Percentiles rank a stretch among this genome's conserved stretches.
phyloP scores from a whole-genome alignment of 345 rosid species.

The rapeseed (Brassica napus) region DNA sequence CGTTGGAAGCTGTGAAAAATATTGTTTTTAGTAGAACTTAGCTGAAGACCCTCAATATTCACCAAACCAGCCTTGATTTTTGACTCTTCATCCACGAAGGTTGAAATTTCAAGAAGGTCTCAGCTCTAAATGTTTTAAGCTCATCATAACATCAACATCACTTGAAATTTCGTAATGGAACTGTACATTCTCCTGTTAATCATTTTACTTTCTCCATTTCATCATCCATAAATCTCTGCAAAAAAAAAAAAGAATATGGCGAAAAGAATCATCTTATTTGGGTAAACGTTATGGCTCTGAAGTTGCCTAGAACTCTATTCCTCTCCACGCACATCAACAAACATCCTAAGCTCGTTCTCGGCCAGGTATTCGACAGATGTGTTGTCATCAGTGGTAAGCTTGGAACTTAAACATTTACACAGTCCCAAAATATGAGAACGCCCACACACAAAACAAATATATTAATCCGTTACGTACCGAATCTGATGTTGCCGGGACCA shows the following conservation, averaged over 20 bases:
- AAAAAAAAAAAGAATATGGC: not conserved
- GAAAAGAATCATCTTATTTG: too few relatives aligned
- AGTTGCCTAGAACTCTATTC: not conserved
- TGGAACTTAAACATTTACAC: too few relatives aligned
- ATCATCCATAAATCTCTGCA: constrained; percentile 63
- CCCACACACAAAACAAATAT: constrained; percentile 41
- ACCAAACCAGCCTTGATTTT: constrained; percentile 69
- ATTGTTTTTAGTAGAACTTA: constrained; percentile 63
- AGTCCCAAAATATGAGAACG: too few relatives aligned
- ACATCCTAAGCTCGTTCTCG: not conserved
- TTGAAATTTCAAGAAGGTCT: too few relatives aligned
- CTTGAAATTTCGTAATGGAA: constrained; percentile 51
- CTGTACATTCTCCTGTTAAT: constrained; percentile 55
- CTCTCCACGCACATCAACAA: not conserved
- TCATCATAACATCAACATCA: too few relatives aligned
- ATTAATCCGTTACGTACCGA: constrained; percentile 47
- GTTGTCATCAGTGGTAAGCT: not conserved
- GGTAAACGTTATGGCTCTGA: not conserved
- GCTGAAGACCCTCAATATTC: constrained; percentile 70
- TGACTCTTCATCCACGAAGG: constrained; percentile 48
- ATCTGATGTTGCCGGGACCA: constrained; percentile 51
- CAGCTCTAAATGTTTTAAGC: too few relatives aligned
- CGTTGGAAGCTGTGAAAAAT: constrained; percentile 55
- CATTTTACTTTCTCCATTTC: constrained; percentile 71
- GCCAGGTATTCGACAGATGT: too few relatives aligned